A percentile compares a stretch with the other conserved stretches of the same genome.
Conservation (phyloP, 805 yeast genomes). For the Suhomyces tanzawaensis region DNA sequence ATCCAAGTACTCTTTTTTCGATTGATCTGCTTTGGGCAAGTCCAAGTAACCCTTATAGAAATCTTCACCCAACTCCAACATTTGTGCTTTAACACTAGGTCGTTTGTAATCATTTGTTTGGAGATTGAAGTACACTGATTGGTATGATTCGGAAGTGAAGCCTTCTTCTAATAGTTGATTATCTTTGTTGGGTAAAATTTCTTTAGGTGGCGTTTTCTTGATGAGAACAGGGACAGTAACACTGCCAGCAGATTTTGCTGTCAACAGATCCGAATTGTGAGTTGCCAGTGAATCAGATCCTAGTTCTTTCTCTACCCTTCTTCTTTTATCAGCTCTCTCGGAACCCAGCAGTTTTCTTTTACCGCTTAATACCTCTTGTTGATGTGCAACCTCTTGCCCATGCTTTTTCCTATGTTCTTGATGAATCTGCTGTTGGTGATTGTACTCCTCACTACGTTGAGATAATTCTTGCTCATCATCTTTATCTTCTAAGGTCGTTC, state of each 20-base stretch:
- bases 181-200: constrained; percentile 37
- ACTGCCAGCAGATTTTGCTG: background rate
- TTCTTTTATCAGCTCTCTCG: constrained; percentile 17
- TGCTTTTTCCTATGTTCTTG: constrained; percentile 3
- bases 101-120: constrained; percentile 46
- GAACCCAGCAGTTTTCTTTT: constrained; percentile 21
- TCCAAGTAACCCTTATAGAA: constrained; percentile 10
- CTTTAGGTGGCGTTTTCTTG: constrained; percentile 4
- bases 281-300: no score
- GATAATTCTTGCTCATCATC: constrained; percentile 13
- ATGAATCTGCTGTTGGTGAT: constrained; percentile 4
- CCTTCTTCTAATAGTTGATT: constrained; percentile 44
- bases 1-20: constrained; percentile 4
- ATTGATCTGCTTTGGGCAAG: constrained; percentile 8
- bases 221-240: background rate
- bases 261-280: no score
- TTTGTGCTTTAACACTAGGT: constrained; percentile 24
- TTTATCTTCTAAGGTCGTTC: constrained; percentile 16
- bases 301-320: constrained; percentile 11
- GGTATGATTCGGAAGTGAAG: constrained; percentile 45
- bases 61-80: constrained; percentile 21
- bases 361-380: background rate
- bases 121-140: constrained; percentile 50
- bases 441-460: constrained; percentile 9
- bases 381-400: background rate